Evolutionary conservation across 2,329 filamentous ascomycete genomes (phyloP).

Genomic region (Monosporascus cannonballus): DNA sequence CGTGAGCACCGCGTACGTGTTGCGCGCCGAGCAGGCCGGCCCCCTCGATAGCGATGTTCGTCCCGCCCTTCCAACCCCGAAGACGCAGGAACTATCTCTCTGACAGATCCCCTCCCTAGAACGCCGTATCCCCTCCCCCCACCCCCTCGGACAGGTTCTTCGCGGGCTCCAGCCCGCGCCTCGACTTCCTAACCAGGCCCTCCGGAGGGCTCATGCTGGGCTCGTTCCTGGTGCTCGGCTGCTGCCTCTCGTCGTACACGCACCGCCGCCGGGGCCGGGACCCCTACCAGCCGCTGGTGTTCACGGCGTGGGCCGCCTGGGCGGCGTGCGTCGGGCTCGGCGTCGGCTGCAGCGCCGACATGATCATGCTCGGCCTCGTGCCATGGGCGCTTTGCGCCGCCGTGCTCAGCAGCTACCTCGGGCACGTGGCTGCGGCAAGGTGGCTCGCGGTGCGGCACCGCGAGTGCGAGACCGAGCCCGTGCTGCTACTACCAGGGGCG

Average conservation of each 20-base stretch:
- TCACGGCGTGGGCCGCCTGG: slow-evolving; percentile 16
- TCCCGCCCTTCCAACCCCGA: neutral
- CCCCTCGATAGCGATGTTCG: neutral
- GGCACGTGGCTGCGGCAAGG: slow-evolving; percentile 5
- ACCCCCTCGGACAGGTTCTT: no score
- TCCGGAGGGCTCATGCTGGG: slow-evolving; percentile 16
- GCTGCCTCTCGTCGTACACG: slow-evolving; percentile 19
- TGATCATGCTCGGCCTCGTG: slow-evolving; percentile 16
- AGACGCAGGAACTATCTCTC: neutral
- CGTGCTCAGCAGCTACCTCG: slow-evolving; percentile 19
- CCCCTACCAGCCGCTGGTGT: slow-evolving; percentile 15
- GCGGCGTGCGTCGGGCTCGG: slow-evolving; percentile 12
- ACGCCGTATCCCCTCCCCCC: no score
- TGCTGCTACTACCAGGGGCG: no score
- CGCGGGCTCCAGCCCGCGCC: neutral
- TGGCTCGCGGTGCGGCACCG: neutral
- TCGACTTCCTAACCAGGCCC: slow-evolving; percentile 6
- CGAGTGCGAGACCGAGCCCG: no score
- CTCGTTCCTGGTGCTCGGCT: slow-evolving; percentile 19
- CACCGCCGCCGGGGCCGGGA: slow-evolving; percentile 17
- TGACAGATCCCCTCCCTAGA: neutral
- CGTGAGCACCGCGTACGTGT: slow-evolving; percentile 15
- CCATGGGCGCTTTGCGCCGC: slow-evolving; percentile 19
- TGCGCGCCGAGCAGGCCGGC: neutral
- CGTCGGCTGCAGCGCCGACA: slow-evolving; percentile 13